phyloP scores from a whole-genome alignment of 331 rosid species.

The Acacia concinna region DNA sequence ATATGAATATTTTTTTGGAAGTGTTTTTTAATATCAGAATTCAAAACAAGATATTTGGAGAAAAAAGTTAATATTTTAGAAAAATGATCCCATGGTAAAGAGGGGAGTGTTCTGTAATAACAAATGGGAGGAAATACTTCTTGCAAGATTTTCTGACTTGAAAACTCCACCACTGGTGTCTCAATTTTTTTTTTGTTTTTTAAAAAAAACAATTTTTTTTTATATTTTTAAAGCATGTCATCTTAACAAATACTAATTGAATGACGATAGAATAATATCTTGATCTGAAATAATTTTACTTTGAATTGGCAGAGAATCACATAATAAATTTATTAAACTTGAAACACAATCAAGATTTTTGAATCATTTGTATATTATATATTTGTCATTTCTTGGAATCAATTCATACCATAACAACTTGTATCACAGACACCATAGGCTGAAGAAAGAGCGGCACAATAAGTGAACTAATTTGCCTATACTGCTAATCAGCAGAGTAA shows the following conservation, averaged over 20 bases:
- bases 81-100: neutral
- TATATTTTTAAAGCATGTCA: too few relatives aligned
- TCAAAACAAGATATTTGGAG: neutral
- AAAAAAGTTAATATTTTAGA: neutral
- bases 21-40: neutral
- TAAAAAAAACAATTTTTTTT: neutral
- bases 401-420: neutral
- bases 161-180: neutral
- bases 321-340: neutral
- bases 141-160: neutral
- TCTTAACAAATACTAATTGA: too few relatives aligned
- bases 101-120: neutral
- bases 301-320: neutral
- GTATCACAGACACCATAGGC: neutral
- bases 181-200: neutral
- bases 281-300: neutral
- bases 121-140: neutral
- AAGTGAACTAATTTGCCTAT: neutral
- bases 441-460: neutral
- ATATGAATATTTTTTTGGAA: neutral
- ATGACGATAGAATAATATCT: too few relatives aligned
- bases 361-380: neutral
- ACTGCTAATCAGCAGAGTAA: neutral
- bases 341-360: neutral
- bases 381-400: neutral